Conservation (phyloP, 2,329 filamentous ascomycete genomes). For the Gaeumannomyces sp. region DNA sequence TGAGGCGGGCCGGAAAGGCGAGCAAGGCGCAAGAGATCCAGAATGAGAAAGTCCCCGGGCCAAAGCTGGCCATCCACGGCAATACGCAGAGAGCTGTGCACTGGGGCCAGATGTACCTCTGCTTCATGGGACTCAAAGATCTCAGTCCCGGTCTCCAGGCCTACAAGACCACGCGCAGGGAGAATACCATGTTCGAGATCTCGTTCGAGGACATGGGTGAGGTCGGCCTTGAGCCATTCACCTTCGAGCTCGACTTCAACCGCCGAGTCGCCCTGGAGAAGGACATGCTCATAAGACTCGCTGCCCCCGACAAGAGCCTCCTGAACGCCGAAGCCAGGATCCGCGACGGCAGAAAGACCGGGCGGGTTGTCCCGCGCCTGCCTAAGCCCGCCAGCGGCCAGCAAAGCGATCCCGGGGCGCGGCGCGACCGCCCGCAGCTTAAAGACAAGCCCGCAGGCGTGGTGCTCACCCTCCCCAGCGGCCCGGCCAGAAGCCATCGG, state of each 20-base stretch:
- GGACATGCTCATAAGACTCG: not conserved
- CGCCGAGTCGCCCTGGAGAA: not conserved
- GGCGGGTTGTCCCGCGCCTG: too few relatives aligned
- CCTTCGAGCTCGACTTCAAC: not conserved
- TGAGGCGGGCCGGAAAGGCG: conserved; percentile 3
- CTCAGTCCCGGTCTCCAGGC: conserved; percentile 10
- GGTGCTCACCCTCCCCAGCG: too few relatives aligned
- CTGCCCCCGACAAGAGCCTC: not conserved
- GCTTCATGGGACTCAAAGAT: conserved; percentile 8
- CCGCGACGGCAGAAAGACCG: too few relatives aligned
- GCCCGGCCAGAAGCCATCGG: too few relatives aligned
- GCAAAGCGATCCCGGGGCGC: too few relatives aligned
- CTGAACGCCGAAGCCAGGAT: too few relatives aligned
- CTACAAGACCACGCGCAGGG: conserved; percentile 4
- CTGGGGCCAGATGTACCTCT: conserved; percentile 11
- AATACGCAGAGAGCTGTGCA: conserved; percentile 10
- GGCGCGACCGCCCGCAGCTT: too few relatives aligned
- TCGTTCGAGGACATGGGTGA: conserved; percentile 1
- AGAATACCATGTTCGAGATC: conserved; percentile 8
- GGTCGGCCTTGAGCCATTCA: not conserved
- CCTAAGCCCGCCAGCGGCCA: too few relatives aligned
- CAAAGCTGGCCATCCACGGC: conserved; percentile 10
- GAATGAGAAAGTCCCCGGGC: not conserved
- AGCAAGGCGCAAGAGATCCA: not conserved
- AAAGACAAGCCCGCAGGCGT: too few relatives aligned